A percentile compares a stretch with the other conserved stretches of the same genome.
phyloP scores from a whole-genome alignment of 2,329 filamentous ascomycete genomes.

The Colletotrichum acutatum region DNA sequence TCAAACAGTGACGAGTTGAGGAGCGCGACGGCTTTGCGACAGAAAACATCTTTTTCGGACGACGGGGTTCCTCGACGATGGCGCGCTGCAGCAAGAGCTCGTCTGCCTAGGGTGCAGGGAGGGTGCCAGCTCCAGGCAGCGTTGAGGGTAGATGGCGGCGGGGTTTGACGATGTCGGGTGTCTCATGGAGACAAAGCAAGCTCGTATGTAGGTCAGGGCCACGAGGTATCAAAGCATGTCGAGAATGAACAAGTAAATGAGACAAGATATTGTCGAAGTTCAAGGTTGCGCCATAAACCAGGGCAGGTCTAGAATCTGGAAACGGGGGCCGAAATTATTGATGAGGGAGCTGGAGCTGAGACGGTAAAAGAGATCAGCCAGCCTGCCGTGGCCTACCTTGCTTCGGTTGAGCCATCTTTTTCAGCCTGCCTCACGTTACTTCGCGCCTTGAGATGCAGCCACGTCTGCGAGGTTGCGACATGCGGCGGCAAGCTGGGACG shows the following conservation, averaged over 20 bases:
- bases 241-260: not conserved
- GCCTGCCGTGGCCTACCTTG: not conserved
- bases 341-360: constrained; percentile 1
- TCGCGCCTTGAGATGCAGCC: constrained; percentile 19
- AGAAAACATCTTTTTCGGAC: not conserved
- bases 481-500: not conserved
- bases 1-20: not conserved
- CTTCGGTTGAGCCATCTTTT: not conserved
- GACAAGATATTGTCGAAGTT: not conserved
- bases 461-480: constrained; percentile 11
- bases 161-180: constrained; percentile 17
- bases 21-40: constrained; percentile 8
- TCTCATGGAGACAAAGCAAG: constrained; percentile 16
- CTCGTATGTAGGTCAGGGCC: not conserved
- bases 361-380: not conserved
- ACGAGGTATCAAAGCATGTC: not conserved
- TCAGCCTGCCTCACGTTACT: constrained; percentile 15
- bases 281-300: too few species aligned
- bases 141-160: constrained; percentile 8
- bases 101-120: constrained; percentile 18
- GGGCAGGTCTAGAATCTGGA: not conserved
- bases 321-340: not conserved
- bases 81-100: constrained; percentile 12
- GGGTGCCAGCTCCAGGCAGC: constrained; percentile 26
- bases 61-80: constrained; percentile 15